Conservation (phyloP, 2,329 filamentous ascomycete genomes). For the Fusarium oligoseptatum region DNA sequence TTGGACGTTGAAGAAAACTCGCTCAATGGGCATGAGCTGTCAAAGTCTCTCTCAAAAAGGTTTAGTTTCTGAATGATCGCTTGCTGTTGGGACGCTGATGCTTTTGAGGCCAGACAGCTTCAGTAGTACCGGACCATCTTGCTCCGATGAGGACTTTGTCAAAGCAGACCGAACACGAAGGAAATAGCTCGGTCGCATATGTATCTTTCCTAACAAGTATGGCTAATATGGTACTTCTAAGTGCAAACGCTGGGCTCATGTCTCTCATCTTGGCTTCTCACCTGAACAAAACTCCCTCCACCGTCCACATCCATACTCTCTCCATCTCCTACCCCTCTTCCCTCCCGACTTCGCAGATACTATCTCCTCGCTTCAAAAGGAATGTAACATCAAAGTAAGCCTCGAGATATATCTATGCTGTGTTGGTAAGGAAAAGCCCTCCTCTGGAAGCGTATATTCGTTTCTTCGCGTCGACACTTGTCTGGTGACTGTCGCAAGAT, state of each 20-base stretch:
- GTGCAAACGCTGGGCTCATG: neutral
- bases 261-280: neutral
- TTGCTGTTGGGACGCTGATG: neutral
- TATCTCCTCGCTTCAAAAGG: neutral
- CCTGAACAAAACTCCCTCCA: neutral
- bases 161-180: neutral
- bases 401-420: neutral
- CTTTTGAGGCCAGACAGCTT: neutral
- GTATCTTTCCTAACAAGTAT: too few species aligned
- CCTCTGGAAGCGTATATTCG: neutral
- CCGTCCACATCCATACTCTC: neutral
- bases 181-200: neutral
- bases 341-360: neutral
- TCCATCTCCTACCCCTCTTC: neutral
- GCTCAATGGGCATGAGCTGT: neutral
- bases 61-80: neutral
- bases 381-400: fast-evolving
- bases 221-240: too few species aligned
- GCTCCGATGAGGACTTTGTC: neutral
- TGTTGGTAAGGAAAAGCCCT: neutral
- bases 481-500: neutral
- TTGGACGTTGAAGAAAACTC: neutral
- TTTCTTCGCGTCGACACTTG: neutral
- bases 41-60: neutral
- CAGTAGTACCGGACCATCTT: too few species aligned